A percentile compares a stretch with the other conserved stretches of the same genome.
These are phyloP conservation scores for Diaporthe longicolla DNA, from an alignment of 2,329 filamentous ascomycete genomes.

Conservation along the genomic window DNA sequence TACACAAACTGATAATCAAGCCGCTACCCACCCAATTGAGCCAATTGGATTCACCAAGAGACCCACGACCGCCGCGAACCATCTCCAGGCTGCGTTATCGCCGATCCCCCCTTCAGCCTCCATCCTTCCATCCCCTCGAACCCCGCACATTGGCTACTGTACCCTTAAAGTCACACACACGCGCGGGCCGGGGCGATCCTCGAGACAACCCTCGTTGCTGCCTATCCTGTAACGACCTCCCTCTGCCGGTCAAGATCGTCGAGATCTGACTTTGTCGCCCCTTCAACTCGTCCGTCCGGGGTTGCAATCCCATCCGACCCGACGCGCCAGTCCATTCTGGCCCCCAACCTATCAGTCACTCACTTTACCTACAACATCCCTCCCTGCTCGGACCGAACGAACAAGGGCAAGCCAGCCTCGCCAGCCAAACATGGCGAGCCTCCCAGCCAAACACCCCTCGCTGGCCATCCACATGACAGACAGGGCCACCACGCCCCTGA, in stretches of 20 bases:
- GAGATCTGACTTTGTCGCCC: background rate
- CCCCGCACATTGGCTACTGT: conserved; percentile 20
- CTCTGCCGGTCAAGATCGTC: conserved; percentile 18
- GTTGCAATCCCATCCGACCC: conserved; percentile 1
- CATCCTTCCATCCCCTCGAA: background rate
- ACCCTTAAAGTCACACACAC: conserved; percentile 4
- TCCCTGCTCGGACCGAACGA: background rate
- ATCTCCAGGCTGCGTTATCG: background rate
- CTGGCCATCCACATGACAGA: conserved; percentile 71
- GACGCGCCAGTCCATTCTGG: too few species aligned
- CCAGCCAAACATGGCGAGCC: conserved; percentile 54
- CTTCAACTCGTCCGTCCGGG: background rate
- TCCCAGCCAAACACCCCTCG: conserved; percentile 64
- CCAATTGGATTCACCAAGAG: background rate
- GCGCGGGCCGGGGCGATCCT: conserved; percentile 5
- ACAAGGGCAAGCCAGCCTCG: background rate
- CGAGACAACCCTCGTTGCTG: background rate
- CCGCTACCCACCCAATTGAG: background rate
- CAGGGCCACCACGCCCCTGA: conserved; percentile 68
- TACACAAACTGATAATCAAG: background rate
- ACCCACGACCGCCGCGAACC: background rate
- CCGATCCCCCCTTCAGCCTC: background rate
- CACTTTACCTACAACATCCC: background rate
- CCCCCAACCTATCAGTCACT: background rate
- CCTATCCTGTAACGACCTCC: background rate